Conservation (phyloP, 768 basidiomycete species). For the Amanita molliuscula region DNA sequence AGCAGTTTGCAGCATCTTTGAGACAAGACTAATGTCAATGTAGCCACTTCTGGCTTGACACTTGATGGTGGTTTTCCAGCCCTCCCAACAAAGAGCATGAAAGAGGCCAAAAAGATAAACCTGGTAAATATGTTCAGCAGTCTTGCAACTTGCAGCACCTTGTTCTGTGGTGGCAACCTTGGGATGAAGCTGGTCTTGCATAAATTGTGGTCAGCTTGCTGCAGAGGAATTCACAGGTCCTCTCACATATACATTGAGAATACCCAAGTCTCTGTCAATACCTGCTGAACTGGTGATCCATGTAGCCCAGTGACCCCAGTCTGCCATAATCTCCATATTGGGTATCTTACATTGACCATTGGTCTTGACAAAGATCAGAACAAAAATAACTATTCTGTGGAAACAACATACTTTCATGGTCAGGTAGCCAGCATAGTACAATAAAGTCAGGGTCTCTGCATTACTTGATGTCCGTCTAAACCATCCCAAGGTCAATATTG, state of each 20-base stretch:
- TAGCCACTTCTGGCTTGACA: too few species aligned
- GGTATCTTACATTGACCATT: slow-evolving; percentile 8
- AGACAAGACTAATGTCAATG: too few species aligned
- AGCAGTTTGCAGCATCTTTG: too few species aligned
- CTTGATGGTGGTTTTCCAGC: slow-evolving; percentile 9
- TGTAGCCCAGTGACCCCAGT: slow-evolving; percentile 8
- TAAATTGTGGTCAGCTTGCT: slow-evolving; percentile 7
- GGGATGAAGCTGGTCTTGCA: slow-evolving; percentile 8
- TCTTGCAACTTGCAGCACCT: slow-evolving; percentile 8
- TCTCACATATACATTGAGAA: slow-evolving; percentile 8
- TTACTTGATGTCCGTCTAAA: slow-evolving; percentile 6
- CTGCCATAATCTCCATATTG: slow-evolving; percentile 8
- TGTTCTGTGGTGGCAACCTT: slow-evolving; percentile 8
- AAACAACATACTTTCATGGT: slow-evolving; percentile 10
- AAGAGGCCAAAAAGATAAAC: slow-evolving; percentile 8
- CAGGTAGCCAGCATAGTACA: slow-evolving; percentile 11
- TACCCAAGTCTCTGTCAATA: slow-evolving; percentile 1
- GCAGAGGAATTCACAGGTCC: slow-evolving; percentile 6
- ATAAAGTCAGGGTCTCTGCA: slow-evolving; percentile 8
- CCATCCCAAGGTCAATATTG: slow-evolving; percentile 7
- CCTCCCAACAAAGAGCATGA: neutral
- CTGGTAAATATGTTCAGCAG: slow-evolving; percentile 6
- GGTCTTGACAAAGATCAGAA: slow-evolving; percentile 8
- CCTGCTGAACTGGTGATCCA: slow-evolving; percentile 7
- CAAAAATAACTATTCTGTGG: slow-evolving; percentile 6